Evolutionary conservation across 495 filamentous ascomycete species (phyloP), one percentile per base, ranked within the genome.

Genomic region (Aspergillus hancockii): DNA sequence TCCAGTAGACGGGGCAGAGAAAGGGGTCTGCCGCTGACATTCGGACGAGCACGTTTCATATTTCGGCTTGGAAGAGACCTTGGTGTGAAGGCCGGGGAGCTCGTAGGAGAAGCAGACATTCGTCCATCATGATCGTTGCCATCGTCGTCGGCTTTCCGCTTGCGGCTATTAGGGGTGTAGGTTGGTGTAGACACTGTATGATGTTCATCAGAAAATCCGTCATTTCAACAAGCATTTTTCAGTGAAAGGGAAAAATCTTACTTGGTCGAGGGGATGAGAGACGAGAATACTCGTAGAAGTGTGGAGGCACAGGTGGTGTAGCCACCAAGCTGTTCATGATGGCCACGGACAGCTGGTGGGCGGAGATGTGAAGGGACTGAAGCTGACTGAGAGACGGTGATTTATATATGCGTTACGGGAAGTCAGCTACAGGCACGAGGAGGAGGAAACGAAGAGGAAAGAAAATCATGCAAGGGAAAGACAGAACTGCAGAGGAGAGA

Each of bases 81-180:
- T 60, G 81, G 79, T 63, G 84, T 75, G 49, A 87, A 79, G 32
- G 87, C 85, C n/a, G 92, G 92, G 30, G 91, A 95, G 72, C 79
- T 86, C 23, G 83, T 83, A 0, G 92, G 92, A 43, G 92, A 96
- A 43, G 90, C 84, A 34, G 89, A 93, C 91, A 95, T 95, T 63
- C 90, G 88, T 67, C 91, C 88, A 68, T 88, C 86, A 47, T 80
- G 68, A 65, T 84, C 84, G 62, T 75, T 75, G 65, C 75, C 72
- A 64, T 94, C 90, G 58, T 95, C 92, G 60, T 90, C 90, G 59
- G 89, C 91, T 79, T 96, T 96, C 75, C 92, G 88, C 81, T 96
- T 97, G 65, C 90, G 84, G 69, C 64, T 83, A 68, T 60, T 78
- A 68, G 73, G 74, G 67, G 75, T 72, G 67, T 82, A 73, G 60